Percentiles rank a stretch among this genome's conserved stretches.
Conservation (phyloP, 2,329 filamentous ascomycete genomes). For the Verticillium tricorpus region DNA sequence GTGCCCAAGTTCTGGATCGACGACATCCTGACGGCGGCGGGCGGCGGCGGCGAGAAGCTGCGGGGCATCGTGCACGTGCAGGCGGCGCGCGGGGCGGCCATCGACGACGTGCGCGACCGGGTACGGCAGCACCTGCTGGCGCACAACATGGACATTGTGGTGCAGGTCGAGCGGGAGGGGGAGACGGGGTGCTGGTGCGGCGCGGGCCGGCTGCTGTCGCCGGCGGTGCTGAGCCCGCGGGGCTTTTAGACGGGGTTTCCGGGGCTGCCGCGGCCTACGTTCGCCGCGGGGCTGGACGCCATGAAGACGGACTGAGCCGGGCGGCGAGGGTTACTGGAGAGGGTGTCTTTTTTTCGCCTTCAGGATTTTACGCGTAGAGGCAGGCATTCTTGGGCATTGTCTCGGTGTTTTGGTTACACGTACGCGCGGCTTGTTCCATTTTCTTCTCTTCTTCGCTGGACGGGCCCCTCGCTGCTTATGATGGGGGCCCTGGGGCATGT, state of each 20-base stretch:
- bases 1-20: constrained; percentile 93
- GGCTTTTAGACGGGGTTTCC: constrained; percentile 21
- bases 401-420: background rate
- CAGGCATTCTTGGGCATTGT: background rate
- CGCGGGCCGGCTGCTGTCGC: constrained; percentile 20
- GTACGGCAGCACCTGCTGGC: constrained; percentile 66
- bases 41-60: constrained; percentile 44
- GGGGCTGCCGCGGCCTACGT: background rate
- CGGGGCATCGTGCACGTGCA: constrained; percentile 84
- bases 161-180: constrained; percentile 85
- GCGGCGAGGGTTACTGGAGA: background rate
- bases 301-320: background rate
- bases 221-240: constrained; percentile 26
- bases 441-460: background rate
- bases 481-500: constrained; percentile 3
- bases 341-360: background rate
- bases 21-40: constrained; percentile 47
- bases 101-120: constrained; percentile 81
- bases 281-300: background rate
- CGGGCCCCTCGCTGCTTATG: background rate
- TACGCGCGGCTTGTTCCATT: background rate
- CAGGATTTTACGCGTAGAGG: background rate
- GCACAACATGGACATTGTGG: constrained; percentile 72
- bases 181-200: constrained; percentile 63
- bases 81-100: constrained; percentile 64